These are phyloP conservation scores for Drechslerella coelobrocha DNA, from an alignment of 2,329 filamentous ascomycete genomes.

Conservation along the genomic window DNA sequence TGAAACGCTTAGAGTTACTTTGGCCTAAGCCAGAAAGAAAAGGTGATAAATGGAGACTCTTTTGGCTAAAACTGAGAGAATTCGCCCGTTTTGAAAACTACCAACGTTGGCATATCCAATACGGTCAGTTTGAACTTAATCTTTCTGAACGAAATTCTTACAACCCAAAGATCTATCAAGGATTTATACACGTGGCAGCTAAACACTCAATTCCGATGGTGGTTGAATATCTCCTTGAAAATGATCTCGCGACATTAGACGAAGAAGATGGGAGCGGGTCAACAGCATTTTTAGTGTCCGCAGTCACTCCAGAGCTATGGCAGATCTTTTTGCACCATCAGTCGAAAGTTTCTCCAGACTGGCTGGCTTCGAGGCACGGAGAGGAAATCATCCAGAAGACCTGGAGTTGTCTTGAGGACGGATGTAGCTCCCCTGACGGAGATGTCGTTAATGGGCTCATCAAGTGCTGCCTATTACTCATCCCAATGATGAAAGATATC, in stretches of 20 bases:
- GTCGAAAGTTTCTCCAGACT: neutral
- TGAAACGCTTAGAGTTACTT: conserved; percentile 12
- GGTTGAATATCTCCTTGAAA: conserved; percentile 20
- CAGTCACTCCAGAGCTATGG: conserved; percentile 10
- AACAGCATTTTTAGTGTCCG: conserved; percentile 11
- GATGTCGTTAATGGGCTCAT: conserved; percentile 8
- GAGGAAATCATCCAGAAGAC: conserved; percentile 14
- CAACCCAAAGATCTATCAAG: neutral
- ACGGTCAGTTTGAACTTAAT: neutral
- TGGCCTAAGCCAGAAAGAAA: conserved; percentile 37
- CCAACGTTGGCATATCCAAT: neutral
- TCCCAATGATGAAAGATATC: conserved; percentile 5
- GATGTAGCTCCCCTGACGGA: neutral
- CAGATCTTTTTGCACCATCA: conserved; percentile 4
- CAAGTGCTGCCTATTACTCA: conserved; percentile 17
- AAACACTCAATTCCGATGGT: conserved; percentile 11
- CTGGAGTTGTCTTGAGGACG: neutral
- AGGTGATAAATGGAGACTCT: conserved; percentile 29
- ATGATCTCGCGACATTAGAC: conserved; percentile 16
- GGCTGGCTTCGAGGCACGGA: neutral
- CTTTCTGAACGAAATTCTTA: conserved; percentile 4
- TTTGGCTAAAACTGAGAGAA: conserved; percentile 10
- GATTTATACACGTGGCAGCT: conserved; percentile 4
- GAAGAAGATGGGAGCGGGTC: neutral
- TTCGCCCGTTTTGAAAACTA: conserved; percentile 19